Evolutionary conservation across 768 basidiomycete species (phyloP).

Genomic region (Podaxis sp.): DNA sequence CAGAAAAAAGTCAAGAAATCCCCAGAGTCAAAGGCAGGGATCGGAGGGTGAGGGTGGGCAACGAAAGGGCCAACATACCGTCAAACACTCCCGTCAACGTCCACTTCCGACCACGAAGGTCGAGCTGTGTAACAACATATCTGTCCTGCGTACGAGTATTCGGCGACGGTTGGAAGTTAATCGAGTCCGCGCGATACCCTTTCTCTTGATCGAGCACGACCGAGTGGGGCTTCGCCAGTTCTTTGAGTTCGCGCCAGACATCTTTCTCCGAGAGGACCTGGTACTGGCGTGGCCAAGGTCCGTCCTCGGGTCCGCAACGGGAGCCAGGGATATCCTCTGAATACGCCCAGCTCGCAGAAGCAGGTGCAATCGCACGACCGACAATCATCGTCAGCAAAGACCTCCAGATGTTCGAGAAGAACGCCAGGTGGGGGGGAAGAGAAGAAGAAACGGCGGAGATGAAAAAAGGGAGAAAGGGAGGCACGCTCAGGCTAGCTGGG

Average conservation of each 20-base stretch:
- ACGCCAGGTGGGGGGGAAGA: neutral
- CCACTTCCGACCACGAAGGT: constrained; percentile 57
- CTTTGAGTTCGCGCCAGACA: constrained; percentile 50
- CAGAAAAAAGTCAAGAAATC: neutral
- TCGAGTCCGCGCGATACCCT: constrained; percentile 40
- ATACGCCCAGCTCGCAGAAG: constrained; percentile 20
- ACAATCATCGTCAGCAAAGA: constrained; percentile 35
- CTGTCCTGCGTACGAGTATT: constrained; percentile 59
- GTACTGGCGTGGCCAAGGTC: constrained; percentile 63
- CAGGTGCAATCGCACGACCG: constrained; percentile 23
- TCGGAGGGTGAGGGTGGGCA: neutral
- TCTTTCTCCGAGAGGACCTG: constrained; percentile 47
- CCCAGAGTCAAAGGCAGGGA: neutral
- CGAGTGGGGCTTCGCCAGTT: constrained; percentile 48
- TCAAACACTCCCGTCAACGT: constrained; percentile 71
- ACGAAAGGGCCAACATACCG: constrained; percentile 38
- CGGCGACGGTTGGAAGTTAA: constrained; percentile 68
- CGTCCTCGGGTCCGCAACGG: constrained; percentile 61
- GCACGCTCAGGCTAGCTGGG: neutral
- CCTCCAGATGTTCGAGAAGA: constrained; percentile 18
- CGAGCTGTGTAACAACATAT: constrained; percentile 55
- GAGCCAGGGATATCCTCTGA: constrained; percentile 62
- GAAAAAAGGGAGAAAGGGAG: neutral
- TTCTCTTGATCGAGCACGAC: constrained; percentile 13
- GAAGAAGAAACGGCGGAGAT: neutral